These are phyloP conservation scores for Fraxinus anomala DNA, from an alignment of 257 asterid genomes.

Conservation along the genomic window DNA sequence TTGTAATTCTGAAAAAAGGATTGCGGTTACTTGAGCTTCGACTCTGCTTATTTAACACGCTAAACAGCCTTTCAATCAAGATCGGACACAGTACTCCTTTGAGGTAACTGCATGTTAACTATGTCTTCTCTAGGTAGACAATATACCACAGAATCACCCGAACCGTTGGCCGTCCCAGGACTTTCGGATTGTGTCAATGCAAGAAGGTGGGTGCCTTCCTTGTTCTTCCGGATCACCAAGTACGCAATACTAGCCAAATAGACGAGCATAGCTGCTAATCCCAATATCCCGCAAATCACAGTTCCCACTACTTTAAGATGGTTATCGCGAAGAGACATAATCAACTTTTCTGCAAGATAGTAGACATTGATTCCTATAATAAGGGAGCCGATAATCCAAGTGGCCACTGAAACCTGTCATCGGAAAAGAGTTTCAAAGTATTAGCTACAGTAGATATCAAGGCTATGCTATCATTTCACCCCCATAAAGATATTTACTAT, in stretches of 20 bases:
- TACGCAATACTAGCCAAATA: conserved; percentile 69
- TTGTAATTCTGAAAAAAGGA: neutral
- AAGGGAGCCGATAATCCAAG: conserved; percentile 81
- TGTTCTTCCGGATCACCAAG: conserved; percentile 65
- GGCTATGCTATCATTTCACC: no score
- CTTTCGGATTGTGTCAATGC: conserved; percentile 51
- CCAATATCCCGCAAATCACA: conserved; percentile 68
- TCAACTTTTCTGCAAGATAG: conserved; percentile 68
- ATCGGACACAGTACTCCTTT: conserved; percentile 41
- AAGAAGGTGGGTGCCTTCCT: conserved; percentile 63
- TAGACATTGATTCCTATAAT: conserved; percentile 84
- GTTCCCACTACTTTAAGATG: conserved; percentile 37
- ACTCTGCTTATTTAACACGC: neutral
- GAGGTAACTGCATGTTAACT: conserved; percentile 79
- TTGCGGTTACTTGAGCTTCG: neutral
- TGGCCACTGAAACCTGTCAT: conserved; percentile 63
- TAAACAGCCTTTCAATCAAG: conserved; percentile 31
- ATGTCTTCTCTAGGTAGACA: conserved; percentile 75
- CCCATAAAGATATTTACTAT: no score
- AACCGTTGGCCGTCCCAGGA: conserved; percentile 34
- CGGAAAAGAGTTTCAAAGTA: neutral
- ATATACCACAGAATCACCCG: conserved; percentile 10
- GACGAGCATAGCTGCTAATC: conserved; percentile 59
- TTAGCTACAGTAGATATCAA: neutral
- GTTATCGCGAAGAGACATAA: conserved; percentile 57